Evolutionary conservation across 306 rosid species (phyloP).

Genomic region (Malus orientalis): DNA sequence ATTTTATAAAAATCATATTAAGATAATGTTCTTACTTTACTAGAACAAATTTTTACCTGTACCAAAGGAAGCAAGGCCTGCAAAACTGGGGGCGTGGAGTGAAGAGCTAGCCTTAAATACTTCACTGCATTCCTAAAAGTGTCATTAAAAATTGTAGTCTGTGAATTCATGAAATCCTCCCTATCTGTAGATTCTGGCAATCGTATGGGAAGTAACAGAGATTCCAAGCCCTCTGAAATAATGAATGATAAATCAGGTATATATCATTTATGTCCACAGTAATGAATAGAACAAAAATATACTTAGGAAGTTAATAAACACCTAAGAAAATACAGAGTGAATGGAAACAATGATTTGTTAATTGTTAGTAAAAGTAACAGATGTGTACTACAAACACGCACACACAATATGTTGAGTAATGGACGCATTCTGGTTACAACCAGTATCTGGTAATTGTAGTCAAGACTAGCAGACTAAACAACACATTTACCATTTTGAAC

Average conservation of each 20-base stretch:
- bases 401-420: too few relatives aligned
- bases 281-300: neutral
- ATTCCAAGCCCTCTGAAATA: slow-evolving; percentile 52
- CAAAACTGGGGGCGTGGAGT: slow-evolving; percentile 36
- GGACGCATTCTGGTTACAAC: neutral
- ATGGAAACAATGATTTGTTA: neutral
- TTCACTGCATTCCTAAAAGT: slow-evolving; percentile 48
- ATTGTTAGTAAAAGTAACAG: neutral
- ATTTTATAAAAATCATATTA: neutral
- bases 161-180: slow-evolving; percentile 33
- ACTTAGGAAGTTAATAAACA: neutral
- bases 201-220: slow-evolving; percentile 57
- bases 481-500: too few relatives aligned
- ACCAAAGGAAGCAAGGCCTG: slow-evolving; percentile 62
- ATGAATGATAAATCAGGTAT: slow-evolving; percentile 19
- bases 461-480: neutral
- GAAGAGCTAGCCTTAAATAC: slow-evolving; percentile 45
- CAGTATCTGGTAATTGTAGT: neutral
- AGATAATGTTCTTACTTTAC: neutral
- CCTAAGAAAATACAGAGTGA: neutral
- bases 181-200: slow-evolving; percentile 34
- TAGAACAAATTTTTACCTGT: slow-evolving; percentile 46
- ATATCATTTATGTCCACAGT: neutral
- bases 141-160: slow-evolving; percentile 33
- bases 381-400: neutral